phyloP scores from a whole-genome alignment of 1,139 yeast genomes.

The Keqinozyma sinolaborantium region DNA sequence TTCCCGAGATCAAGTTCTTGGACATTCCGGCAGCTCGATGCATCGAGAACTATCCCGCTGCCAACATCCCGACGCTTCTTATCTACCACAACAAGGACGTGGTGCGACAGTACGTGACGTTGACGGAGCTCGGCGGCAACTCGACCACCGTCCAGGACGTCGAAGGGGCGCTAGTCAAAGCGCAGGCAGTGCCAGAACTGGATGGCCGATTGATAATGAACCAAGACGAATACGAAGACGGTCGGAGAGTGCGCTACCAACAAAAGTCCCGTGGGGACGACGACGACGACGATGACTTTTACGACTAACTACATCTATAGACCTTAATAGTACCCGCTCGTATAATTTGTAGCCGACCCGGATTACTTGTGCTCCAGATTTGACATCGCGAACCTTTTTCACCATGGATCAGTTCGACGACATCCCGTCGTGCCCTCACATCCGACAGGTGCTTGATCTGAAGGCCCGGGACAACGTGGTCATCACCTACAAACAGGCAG shows the following conservation, averaged over 20 bases:
- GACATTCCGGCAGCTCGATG: constrained; percentile 89
- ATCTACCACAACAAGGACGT: constrained; percentile 77
- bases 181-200: constrained; percentile 58
- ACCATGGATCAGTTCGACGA: constrained; percentile 11
- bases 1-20: constrained; percentile 82
- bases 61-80: constrained; percentile 86
- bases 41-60: constrained; percentile 85
- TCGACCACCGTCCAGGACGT: constrained; percentile 65
- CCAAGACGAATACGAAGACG: constrained; percentile 46
- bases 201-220: constrained; percentile 68
- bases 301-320: no score
- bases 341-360: no score
- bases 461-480: constrained; percentile 54
- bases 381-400: background rate
- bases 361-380: no score
- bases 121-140: constrained; percentile 82
- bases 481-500: constrained; percentile 57
- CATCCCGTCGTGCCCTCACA: constrained; percentile 48
- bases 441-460: constrained; percentile 50
- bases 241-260: constrained; percentile 48
- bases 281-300: constrained; percentile 42
- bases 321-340: background rate
- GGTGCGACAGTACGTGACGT: constrained; percentile 72
- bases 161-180: constrained; percentile 63
- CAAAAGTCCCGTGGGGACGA: constrained; percentile 49